Percentiles rank a stretch among this genome's conserved stretches.
These are phyloP conservation scores for Coemansia sp. DNA, from an alignment of 192 early-diverging fungal species.

Conservation along the genomic window DNA sequence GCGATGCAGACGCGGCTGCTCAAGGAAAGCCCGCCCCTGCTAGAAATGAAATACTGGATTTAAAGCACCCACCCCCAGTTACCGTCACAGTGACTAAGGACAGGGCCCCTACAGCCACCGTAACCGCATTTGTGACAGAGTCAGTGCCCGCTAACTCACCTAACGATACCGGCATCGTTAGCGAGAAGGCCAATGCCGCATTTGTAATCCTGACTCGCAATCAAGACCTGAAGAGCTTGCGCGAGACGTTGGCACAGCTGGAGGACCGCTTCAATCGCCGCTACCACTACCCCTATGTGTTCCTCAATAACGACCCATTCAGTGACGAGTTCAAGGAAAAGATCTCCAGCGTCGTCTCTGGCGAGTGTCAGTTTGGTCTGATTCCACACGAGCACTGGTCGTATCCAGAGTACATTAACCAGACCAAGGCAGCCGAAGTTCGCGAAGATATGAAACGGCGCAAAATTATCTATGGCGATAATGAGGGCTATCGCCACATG, in stretches of 20 bases:
- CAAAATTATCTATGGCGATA: constrained; percentile 60
- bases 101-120: constrained; percentile 9
- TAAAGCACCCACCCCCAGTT: constrained; percentile 30
- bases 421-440: constrained; percentile 32
- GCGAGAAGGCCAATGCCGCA: constrained; percentile 46
- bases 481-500: constrained; percentile 59
- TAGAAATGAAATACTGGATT: background rate
- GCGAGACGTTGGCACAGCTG: constrained; percentile 63
- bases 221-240: constrained; percentile 61
- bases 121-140: constrained; percentile 18
- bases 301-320: constrained; percentile 69
- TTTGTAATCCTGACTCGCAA: constrained; percentile 72
- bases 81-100: constrained; percentile 25
- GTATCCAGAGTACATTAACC: constrained; percentile 52
- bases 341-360: constrained; percentile 51
- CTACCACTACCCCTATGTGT: constrained; percentile 67
- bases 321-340: constrained; percentile 56
- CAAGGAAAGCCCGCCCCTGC: background rate
- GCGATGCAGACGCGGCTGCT: background rate
- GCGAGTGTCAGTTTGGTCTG: constrained; percentile 61
- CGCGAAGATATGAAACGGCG: constrained; percentile 47
- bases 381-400: constrained; percentile 68
- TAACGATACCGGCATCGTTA: background rate
- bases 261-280: constrained; percentile 69
- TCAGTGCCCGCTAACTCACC: constrained; percentile 5